Evolutionary conservation across 345 rosid genomes (phyloP).

Genomic region (Acer campestre): DNA sequence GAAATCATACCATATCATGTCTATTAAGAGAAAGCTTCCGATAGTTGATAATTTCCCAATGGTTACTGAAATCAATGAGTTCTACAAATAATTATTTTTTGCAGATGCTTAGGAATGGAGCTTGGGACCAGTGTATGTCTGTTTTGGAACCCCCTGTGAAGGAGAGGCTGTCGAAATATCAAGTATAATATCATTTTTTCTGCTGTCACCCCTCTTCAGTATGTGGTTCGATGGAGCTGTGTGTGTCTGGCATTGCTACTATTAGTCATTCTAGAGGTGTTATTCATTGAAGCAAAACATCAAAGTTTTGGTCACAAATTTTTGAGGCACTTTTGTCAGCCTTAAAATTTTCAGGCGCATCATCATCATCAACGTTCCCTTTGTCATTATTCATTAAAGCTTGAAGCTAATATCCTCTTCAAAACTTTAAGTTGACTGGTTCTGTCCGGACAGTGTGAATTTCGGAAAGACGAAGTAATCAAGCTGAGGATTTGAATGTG

Average conservation of each 20-base stretch:
- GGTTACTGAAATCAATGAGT: not conserved
- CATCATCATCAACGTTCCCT: conserved; percentile 22
- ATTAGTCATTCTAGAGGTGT: conserved; percentile 25
- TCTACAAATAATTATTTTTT: conserved; percentile 4
- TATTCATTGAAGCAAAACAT: conserved; percentile 22
- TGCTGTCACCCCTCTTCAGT: conserved; percentile 11
- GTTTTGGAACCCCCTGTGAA: conserved; percentile 83
- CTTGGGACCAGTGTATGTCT: conserved; percentile 87
- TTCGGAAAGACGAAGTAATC: not conserved
- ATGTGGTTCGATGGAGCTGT: conserved; percentile 18
- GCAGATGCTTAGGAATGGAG: conserved; percentile 88
- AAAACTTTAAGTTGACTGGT: conserved; percentile 4
- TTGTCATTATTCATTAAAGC: conserved; percentile 22
- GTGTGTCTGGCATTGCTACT: conserved; percentile 17
- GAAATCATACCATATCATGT: not conserved
- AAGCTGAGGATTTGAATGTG: conserved; percentile 12
- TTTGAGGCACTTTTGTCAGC: conserved; percentile 26
- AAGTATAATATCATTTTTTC: conserved; percentile 41
- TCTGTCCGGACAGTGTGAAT: conserved; percentile 13
- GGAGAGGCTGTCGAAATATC: conserved; percentile 84
- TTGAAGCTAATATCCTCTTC: conserved; percentile 25
- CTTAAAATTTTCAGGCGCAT: conserved; percentile 18
- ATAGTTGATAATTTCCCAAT: not conserved
- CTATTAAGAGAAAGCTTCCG: not conserved
- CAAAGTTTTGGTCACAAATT: conserved; percentile 25